Evolutionary conservation across 257 asterid species (phyloP), one percentile per base, ranked within the genome.

Genomic region (Petunia axillaris): DNA sequence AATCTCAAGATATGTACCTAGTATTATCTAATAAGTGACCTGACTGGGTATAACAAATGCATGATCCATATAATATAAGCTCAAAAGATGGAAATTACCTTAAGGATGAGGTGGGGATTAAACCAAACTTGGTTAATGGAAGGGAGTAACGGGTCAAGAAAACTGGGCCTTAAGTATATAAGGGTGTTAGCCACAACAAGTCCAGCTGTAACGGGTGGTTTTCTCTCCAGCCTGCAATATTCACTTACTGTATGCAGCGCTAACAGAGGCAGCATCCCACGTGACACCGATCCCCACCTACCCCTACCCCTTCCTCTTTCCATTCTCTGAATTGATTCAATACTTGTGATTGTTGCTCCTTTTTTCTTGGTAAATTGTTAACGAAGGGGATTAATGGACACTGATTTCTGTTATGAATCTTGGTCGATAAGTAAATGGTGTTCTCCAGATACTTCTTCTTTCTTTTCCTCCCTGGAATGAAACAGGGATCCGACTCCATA

Each of bases 141-240:
- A 25, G 99, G 98, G 37, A 95, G 90, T 59, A 87, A 15, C 1
- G 80, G 86, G 44, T 90, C 52, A 39, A 95, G 85, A 64, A 86
- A 78, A 39, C 76, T 81, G 8, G 99, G 98, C 54, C 92, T 89
- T 86, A 92, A 58, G 84, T 91, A 93, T 80, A 95, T 81, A 36
- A 95, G 85, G 0, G 97, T 90, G 80, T 95, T 95, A 3, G 97
- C 93, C 0, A 97, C 96, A 39, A 92, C 78, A 25, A 95, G 92
- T 36, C 85, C 94, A 44, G 99, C 97, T 70, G 99, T 95, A 76
- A 92, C 88, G 2, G 97, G 99, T 13, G 99, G 98, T 81, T 91
- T 93, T 63, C 98, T 80, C 15, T 91, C 91, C 40, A 87, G 91
- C 48, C 93, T 88, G 82, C 80, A 82, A 73, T 93, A 95, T 83